Percentiles rank a stretch among this genome's conserved stretches.
Evolutionary conservation across 768 basidiomycete genomes (phyloP).

Genomic region (Lactarius psammicola): DNA sequence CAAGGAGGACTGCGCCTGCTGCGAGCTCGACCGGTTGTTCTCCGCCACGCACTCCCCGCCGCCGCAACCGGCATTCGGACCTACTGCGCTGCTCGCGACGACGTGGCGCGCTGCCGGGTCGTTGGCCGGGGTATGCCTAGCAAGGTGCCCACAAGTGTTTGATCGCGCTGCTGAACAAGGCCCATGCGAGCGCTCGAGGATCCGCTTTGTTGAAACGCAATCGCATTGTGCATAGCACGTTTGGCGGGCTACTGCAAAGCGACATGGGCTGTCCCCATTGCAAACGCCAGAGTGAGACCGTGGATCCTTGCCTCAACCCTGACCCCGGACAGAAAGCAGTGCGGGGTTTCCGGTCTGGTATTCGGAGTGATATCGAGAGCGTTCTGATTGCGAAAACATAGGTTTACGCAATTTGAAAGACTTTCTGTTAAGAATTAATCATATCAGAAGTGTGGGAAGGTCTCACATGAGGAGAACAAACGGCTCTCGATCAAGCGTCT

Average conservation of each 20-base stretch:
- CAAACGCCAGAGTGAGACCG: constrained; percentile 73
- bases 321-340: constrained; percentile 64
- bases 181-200: constrained; percentile 75
- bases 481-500: constrained; percentile 81
- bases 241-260: constrained; percentile 82
- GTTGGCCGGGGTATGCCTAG: constrained; percentile 87
- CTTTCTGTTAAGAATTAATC: constrained; percentile 79
- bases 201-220: constrained; percentile 78
- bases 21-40: constrained; percentile 90
- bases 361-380: constrained; percentile 4
- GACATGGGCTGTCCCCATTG: constrained; percentile 89
- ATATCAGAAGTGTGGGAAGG: constrained; percentile 80
- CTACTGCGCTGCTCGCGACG: constrained; percentile 76
- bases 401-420: constrained; percentile 85
- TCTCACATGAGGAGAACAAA: constrained; percentile 78
- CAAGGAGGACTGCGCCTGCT: constrained; percentile 74
- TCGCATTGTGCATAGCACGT: constrained; percentile 89
- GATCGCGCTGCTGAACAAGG: constrained; percentile 77
- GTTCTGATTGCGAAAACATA: constrained; percentile 34
- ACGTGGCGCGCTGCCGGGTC: constrained; percentile 81
- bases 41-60: constrained; percentile 59
- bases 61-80: constrained; percentile 59
- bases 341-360: constrained; percentile 19
- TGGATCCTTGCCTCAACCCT: constrained; percentile 89
- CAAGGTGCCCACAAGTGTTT: constrained; percentile 93